Evolutionary conservation across 306 rosid genomes (phyloP), one percentile per base, ranked within the genome.

Genomic region (Nissolia schottii): DNA sequence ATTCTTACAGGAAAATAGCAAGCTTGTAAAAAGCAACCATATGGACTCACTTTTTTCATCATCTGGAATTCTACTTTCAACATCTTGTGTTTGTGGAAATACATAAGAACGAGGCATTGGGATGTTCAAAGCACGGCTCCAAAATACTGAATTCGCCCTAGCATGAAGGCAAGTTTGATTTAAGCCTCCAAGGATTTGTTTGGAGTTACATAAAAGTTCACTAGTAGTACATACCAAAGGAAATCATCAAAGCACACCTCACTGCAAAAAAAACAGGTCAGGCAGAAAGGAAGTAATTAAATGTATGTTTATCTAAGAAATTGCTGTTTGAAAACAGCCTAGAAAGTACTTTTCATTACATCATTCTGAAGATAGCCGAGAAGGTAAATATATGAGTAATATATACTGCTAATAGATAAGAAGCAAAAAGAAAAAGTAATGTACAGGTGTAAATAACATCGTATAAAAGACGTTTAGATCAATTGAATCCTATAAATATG

Each of bases 131-230:
- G 96, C 96, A 41, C 91, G 90, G 75, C 90, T 85, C 99, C 99
- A 94, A 78, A 89, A 94, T 37, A 94, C 83, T 77, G 96, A 94
- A 85, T 91, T 94, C 19, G 91, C 99, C 97, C 99, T 91, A 71
- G 82, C 64, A 81, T 37, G 66, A 77, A 73, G 56, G 81, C 61
- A 76, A 38, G 70, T 66, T 62, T 71, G 69, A 49, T 46, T 71
- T 76, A 38, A 85, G 74, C 68, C 75, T 74, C 72, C 61, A 78
- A 77, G 53, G 77, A 48, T 51, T 64, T 6, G 48, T 23, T 69
- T 71, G 20, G 71, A 41, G 53, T 58, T 19, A 48, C 45, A 51
- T 14, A 67, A 64, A 66, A 70, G 51, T 63, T 62, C 51, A 32
- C 48, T 38, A 58, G 76, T 85, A 37, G 72, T 40, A 77, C 89